phyloP scores from a whole-genome alignment of 345 rosid genomes.

The Rhizophora mangle region DNA sequence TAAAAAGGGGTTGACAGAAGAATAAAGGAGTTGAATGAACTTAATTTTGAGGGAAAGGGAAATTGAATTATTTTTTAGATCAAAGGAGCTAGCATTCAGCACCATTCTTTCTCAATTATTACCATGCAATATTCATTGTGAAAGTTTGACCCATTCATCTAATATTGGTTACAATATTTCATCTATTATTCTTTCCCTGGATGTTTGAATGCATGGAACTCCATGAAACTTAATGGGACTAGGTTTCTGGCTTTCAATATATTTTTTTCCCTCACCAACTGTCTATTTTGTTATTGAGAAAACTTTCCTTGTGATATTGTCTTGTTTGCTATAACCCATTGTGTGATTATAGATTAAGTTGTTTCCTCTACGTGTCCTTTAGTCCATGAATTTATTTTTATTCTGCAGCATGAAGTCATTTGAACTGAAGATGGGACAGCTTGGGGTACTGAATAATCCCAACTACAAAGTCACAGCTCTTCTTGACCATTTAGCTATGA shows the following conservation, averaged over 20 bases:
- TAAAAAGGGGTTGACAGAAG: too few relatives aligned
- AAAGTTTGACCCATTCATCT: too few relatives aligned
- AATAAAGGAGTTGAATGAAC: too few relatives aligned
- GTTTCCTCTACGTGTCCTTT: not conserved
- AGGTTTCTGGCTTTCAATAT: too few relatives aligned
- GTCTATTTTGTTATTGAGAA: not conserved
- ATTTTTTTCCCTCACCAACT: not conserved
- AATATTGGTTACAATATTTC: not conserved
- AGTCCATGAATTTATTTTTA: not conserved
- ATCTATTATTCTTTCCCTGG: not conserved
- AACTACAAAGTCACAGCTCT: conserved; percentile 93
- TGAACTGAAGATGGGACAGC: conserved; percentile 95
- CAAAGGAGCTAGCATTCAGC: not conserved
- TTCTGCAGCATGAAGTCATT: conserved; percentile 91
- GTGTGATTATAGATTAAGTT: too few relatives aligned
- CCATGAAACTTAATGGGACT: too few relatives aligned
- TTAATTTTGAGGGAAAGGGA: too few relatives aligned
- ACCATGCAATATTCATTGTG: too few relatives aligned
- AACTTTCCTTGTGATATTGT: too few relatives aligned
- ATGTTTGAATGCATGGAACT: too few relatives aligned
- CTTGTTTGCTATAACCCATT: too few relatives aligned
- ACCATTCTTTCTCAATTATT: not conserved
- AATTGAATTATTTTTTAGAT: not conserved
- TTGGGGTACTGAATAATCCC: conserved; percentile 82
- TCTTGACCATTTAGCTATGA: conserved; percentile 90